Percentiles rank a stretch among this genome's conserved stretches.
Evolutionary conservation across 2,329 filamentous ascomycete species (phyloP).

Genomic region (Fusarium sp.): DNA sequence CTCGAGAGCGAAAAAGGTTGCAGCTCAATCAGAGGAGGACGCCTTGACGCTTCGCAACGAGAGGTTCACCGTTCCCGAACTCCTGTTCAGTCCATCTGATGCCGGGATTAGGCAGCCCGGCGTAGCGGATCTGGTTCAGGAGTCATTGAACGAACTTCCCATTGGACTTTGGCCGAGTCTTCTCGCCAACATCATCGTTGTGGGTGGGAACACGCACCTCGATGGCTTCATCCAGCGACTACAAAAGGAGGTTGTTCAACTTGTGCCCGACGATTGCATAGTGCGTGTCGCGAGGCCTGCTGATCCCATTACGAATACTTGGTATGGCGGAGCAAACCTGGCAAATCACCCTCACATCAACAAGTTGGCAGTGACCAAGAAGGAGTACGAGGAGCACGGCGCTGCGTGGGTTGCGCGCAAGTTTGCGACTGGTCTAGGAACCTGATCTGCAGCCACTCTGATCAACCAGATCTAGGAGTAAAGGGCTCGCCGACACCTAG

Average conservation of each 20-base stretch:
- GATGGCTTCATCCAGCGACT: constrained; percentile 83
- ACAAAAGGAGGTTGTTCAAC: constrained; percentile 74
- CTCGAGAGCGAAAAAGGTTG: constrained; percentile 58
- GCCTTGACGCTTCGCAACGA: constrained; percentile 89
- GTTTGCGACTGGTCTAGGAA: constrained; percentile 58
- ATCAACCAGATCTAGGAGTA: not conserved
- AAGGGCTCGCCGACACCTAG: not conserved
- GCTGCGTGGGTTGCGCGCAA: constrained; percentile 75
- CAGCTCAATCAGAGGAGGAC: constrained; percentile 68
- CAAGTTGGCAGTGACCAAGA: constrained; percentile 77
- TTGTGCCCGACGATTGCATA: constrained; percentile 77
- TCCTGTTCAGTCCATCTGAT: constrained; percentile 86
- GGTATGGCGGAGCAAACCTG: constrained; percentile 82
- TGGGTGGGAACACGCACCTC: constrained; percentile 84
- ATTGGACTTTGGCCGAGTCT: constrained; percentile 84
- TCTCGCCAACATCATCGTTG: constrained; percentile 84
- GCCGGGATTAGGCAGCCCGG: constrained; percentile 85
- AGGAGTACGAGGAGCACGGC: constrained; percentile 90
- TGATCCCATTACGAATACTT: constrained; percentile 81
- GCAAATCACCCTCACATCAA: constrained; percentile 73
- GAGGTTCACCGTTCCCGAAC: constrained; percentile 86
- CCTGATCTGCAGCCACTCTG: constrained; percentile 18
- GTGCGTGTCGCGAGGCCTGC: constrained; percentile 74
- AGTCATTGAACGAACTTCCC: constrained; percentile 77
- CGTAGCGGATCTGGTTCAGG: constrained; percentile 80